Evolutionary conservation across 148 eudicot genomes (phyloP).

Genomic region (Cornus kousa): DNA sequence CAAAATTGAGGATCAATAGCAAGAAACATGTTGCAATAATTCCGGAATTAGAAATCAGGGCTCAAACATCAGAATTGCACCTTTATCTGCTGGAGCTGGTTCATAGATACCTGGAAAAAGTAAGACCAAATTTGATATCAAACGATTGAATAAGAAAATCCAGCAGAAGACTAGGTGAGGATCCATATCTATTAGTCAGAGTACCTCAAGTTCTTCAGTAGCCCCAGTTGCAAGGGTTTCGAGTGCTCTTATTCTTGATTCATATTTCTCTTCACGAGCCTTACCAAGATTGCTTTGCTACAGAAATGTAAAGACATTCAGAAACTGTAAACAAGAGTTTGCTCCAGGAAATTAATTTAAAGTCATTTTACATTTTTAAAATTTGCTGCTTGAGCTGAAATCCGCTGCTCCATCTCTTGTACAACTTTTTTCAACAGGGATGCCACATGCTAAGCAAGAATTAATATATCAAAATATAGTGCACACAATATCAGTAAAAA

Average conservation of each 20-base stretch:
- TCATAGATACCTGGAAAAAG: slow-evolving; percentile 56
- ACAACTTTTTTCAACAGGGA: slow-evolving; percentile 67
- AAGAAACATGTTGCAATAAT: slow-evolving; percentile 12
- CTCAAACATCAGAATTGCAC: slow-evolving; percentile 37
- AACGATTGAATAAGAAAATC: not conserved
- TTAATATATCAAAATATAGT: slow-evolving; percentile 4
- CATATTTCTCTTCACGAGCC: slow-evolving; percentile 77
- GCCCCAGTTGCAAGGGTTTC: slow-evolving; percentile 84
- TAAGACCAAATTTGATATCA: slow-evolving; percentile 8
- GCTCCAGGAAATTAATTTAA: slow-evolving; percentile 5
- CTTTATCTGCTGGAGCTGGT: slow-evolving; percentile 75
- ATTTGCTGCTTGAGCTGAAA: slow-evolving; percentile 63
- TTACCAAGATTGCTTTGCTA: slow-evolving; percentile 80
- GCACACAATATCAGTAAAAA: slow-evolving; percentile 3
- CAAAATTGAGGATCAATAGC: slow-evolving; percentile 1
- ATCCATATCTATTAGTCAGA: slow-evolving; percentile 8
- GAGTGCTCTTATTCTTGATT: slow-evolving; percentile 63
- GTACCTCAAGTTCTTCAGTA: slow-evolving; percentile 86
- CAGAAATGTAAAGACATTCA: slow-evolving; percentile 17
- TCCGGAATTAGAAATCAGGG: slow-evolving; percentile 4
- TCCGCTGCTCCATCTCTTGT: slow-evolving; percentile 81
- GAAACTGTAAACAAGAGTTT: slow-evolving; percentile 6
- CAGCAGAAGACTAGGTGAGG: not conserved
- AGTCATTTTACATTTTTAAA: slow-evolving; percentile 51
- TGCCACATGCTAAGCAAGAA: slow-evolving; percentile 60